Evolutionary conservation across 1,139 yeast species (phyloP).

Genomic region (Torulaspora globosa): DNA sequence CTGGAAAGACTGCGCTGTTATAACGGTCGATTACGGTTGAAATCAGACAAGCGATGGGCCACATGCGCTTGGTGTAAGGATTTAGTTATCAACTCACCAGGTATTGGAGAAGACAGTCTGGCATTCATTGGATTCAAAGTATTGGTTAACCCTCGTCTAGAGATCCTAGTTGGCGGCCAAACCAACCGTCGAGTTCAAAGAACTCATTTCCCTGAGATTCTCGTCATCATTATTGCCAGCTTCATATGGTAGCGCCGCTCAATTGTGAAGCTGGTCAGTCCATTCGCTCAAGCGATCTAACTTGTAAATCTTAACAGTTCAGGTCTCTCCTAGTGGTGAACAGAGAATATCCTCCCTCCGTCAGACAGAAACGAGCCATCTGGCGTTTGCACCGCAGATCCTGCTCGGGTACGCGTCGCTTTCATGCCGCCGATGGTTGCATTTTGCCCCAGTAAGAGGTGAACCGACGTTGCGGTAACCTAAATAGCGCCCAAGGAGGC

Average conservation of each 20-base stretch:
- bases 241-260: neutral
- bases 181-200: neutral
- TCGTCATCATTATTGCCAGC: too few relatives aligned
- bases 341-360: neutral
- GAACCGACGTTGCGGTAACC: too few relatives aligned
- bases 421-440: neutral
- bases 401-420: neutral
- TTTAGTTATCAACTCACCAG: neutral
- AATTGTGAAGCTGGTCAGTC: neutral
- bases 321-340: neutral
- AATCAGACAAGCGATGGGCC: neutral
- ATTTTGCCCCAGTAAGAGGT: too few relatives aligned
- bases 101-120: neutral
- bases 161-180: neutral
- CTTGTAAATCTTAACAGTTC: neutral
- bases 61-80: slow-evolving; percentile 1
- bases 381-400: neutral
- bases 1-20: neutral
- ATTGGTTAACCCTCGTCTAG: neutral
- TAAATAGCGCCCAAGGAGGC: neutral
- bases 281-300: too few relatives aligned
- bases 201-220: too few relatives aligned
- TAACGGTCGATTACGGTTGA: neutral
- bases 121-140: neutral
- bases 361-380: neutral